Percentiles rank a stretch among this genome's conserved stretches.
Conservation (phyloP, 2,329 filamentous ascomycete species). For the Exutisphaerella laricina region DNA sequence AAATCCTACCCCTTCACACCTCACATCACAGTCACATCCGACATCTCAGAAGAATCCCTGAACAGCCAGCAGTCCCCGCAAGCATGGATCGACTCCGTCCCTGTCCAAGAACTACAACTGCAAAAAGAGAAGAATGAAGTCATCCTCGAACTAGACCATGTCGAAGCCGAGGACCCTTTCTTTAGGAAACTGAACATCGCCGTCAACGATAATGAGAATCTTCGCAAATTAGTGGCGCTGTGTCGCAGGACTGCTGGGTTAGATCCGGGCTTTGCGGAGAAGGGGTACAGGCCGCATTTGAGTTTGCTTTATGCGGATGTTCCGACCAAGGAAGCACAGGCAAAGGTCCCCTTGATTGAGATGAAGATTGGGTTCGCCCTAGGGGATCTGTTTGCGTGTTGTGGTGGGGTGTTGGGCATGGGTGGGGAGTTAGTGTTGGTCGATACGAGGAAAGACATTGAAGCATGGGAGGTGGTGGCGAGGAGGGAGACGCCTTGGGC, state of each 20-base stretch:
- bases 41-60: constrained; percentile 7
- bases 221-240: constrained; percentile 12
- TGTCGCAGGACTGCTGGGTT: constrained; percentile 13
- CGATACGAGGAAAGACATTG: constrained; percentile 19
- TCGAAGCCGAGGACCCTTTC: constrained; percentile 22
- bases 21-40: constrained; percentile 22
- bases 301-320: constrained; percentile 21
- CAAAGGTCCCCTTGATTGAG: constrained; percentile 21
- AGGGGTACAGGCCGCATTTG: constrained; percentile 22
- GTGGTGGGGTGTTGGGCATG: constrained; percentile 23
- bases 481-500: constrained; percentile 20
- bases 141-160: constrained; percentile 19
- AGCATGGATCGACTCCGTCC: constrained; percentile 19
- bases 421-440: constrained; percentile 24
- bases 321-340: constrained; percentile 19
- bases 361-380: constrained; percentile 26
- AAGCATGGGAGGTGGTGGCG: constrained; percentile 20
- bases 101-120: constrained; percentile 8
- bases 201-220: constrained; percentile 17
- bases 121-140: constrained; percentile 20
- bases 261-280: constrained; percentile 11
- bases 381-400: constrained; percentile 25
- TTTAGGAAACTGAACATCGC: constrained; percentile 23
- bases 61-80: constrained; percentile 16
- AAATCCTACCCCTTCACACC: constrained; percentile 16